A percentile compares a stretch with the other conserved stretches of the same genome.
phyloP scores from a whole-genome alignment of 208 protist genomes.

The Acanthamoeba lugdunensis region DNA sequence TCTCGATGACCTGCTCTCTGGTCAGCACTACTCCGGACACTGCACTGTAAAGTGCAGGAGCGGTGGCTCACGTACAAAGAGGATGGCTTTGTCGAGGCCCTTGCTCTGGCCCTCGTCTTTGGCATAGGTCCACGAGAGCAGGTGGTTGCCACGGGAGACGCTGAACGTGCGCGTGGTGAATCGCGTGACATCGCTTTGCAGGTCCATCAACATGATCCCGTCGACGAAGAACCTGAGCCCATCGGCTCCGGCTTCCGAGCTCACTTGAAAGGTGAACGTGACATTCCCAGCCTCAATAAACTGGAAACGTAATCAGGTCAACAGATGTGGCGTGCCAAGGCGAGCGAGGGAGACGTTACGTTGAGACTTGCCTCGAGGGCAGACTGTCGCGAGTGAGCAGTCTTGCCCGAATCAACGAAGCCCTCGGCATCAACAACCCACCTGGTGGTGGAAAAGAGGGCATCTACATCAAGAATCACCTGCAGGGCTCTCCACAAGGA shows the following conservation, averaged over 20 bases:
- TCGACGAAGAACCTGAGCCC: conserved; percentile 31
- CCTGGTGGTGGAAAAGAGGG: not conserved
- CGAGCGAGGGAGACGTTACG: not conserved
- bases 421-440: conserved; percentile 7
- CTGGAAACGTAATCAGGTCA: not conserved
- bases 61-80: conserved; percentile 10
- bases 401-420: conserved; percentile 32
- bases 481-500: not conserved
- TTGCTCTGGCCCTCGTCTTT: conserved; percentile 39
- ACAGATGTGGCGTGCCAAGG: not conserved
- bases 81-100: conserved; percentile 41
- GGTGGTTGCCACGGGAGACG: not conserved
- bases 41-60: not conserved
- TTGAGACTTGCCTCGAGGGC: not conserved
- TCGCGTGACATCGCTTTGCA: conserved; percentile 13
- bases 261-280: conserved; percentile 42
- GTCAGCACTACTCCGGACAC: not conserved
- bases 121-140: conserved; percentile 25
- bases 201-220: conserved; percentile 2
- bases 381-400: not conserved
- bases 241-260: conserved; percentile 31
- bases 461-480: not conserved
- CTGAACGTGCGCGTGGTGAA: conserved; percentile 11
- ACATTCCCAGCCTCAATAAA: conserved; percentile 24
- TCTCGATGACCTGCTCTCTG: not conserved